These are phyloP conservation scores for Alloteropsis semialata DNA, from an alignment of 176 grass and related monocot genomes.

Conservation along the genomic window DNA sequence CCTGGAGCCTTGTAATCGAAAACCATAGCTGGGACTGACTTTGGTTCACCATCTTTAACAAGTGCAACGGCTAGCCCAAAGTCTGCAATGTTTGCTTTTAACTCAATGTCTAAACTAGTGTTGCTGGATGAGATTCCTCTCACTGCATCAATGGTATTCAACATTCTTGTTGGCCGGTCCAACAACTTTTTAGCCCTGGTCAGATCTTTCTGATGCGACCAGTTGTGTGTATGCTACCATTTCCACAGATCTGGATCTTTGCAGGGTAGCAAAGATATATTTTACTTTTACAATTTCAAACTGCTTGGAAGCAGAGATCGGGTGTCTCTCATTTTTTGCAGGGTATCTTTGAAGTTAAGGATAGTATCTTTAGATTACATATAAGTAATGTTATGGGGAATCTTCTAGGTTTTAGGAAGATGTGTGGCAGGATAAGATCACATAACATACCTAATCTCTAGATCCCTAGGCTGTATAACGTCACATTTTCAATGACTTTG, in stretches of 20 bases:
- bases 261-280: no score
- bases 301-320: background rate
- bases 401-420: background rate
- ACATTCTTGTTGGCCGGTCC: no score
- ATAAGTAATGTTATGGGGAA: background rate
- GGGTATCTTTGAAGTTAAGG: background rate
- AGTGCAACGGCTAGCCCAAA: conserved; percentile 45
- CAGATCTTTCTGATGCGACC: no score
- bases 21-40: background rate
- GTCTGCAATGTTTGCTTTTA: conserved; percentile 50
- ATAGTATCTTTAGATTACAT: background rate
- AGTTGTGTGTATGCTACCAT: no score
- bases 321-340: background rate
- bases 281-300: background rate
- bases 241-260: no score
- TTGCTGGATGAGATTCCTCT: conserved; percentile 47
- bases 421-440: background rate
- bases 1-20: conserved; percentile 67
- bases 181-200: no score
- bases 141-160: conserved; percentile 7
- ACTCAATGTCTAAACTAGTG: conserved; percentile 38
- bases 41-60: conserved; percentile 28
- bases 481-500: background rate
- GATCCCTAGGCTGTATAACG: background rate
- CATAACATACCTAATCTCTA: background rate